A percentile compares a stretch with the other conserved stretches of the same genome.
Evolutionary conservation across 1,139 yeast genomes (phyloP).

Genomic region (Lodderomyces orthopsilosis): DNA sequence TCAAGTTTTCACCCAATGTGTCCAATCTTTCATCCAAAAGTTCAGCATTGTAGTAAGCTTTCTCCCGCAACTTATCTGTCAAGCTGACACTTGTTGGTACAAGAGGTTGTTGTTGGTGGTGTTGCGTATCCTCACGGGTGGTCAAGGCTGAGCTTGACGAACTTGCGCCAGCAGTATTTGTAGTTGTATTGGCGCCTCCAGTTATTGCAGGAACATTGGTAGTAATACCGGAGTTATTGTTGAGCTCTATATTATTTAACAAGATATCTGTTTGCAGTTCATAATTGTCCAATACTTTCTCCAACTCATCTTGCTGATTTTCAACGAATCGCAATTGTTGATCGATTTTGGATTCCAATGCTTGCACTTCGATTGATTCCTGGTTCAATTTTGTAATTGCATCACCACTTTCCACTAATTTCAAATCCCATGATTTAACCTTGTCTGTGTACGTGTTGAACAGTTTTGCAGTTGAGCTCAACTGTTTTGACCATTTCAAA

Average conservation of each 20-base stretch:
- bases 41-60: constrained; percentile 87
- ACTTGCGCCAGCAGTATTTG: constrained; percentile 8
- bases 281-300: constrained; percentile 74
- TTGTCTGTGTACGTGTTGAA: constrained; percentile 77
- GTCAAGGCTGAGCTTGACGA: constrained; percentile 8
- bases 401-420: constrained; percentile 80
- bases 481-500: constrained; percentile 88
- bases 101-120: constrained; percentile 12
- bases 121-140: constrained; percentile 6
- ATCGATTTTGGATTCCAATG: constrained; percentile 79
- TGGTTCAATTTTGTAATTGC: constrained; percentile 76
- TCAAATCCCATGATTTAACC: constrained; percentile 81
- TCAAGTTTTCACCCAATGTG: constrained; percentile 68
- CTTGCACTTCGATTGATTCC: constrained; percentile 80
- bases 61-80: constrained; percentile 85
- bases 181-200: constrained; percentile 5
- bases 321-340: constrained; percentile 84
- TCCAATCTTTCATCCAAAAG: constrained; percentile 79
- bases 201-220: constrained; percentile 11
- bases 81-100: constrained; percentile 25
- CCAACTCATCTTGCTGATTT: constrained; percentile 90
- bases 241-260: constrained; percentile 42
- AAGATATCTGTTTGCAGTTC: constrained; percentile 78
- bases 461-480: constrained; percentile 67
- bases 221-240: constrained; percentile 11